Evolutionary conservation across 2,329 filamentous ascomycete genomes (phyloP), one percentile per base, ranked within the genome.

Genomic region (Cladorrhinum sp.): DNA sequence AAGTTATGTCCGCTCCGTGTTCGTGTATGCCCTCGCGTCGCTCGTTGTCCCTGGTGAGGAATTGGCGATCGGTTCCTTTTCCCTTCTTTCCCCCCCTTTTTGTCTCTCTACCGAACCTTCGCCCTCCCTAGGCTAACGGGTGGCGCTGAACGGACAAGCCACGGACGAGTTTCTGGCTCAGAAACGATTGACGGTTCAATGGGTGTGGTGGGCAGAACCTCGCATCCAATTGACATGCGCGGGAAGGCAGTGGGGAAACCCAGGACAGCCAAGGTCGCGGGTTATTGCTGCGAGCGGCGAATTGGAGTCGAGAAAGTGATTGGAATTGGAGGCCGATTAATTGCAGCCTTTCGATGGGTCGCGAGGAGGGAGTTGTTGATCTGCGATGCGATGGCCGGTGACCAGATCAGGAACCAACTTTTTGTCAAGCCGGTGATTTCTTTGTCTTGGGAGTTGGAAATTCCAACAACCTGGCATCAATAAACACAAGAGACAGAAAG

Each of bases 61-160:
- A 30, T 30, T 30, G 5, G 5, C 26, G 24, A 18, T 7, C 26
- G 16, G 20, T 39, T 42, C 42, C 42, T 33, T 55, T 5, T 14
- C 12, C 24, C 30, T 42, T 42, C 16, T n/a, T 30, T 36, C 21
- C 5, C n/a, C 54, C 39, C 24, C 39, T 57, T 48, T 20, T 57
- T 51, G 2, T 26, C 49, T 28, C 26, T 28, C 26, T 28, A 16
- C 49, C 49, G 20, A 51, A 7, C 8, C 12, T 21, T 21, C 20
- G 5, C 21, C 42, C 54, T 49, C 54, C 54, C 54, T 57, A 26
- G 39, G 26, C 24, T 46, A 26, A 24, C 24, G 23, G 26, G 39
- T 49, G 54, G 54, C 54, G 54, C 16, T 26, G 16, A 49, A 39
- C 54, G 36, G 54, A 39, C 42, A 57, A 46, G 54, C 42, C 54